Evolutionary conservation across 2,329 filamentous ascomycete species (phyloP).

Genomic region (Diaporthe capsici): DNA sequence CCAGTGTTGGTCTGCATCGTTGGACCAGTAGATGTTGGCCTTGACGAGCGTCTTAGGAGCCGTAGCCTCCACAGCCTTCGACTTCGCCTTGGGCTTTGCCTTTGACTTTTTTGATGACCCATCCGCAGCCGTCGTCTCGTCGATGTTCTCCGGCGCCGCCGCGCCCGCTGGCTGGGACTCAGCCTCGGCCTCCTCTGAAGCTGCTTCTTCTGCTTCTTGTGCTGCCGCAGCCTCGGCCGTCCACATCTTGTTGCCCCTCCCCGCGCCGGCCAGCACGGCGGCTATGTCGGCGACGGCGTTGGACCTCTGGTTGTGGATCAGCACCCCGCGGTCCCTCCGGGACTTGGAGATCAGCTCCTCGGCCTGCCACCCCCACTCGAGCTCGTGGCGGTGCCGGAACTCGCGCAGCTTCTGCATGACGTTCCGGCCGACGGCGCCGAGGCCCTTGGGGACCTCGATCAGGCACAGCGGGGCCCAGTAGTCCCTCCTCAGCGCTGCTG

Average conservation of each 20-base stretch:
- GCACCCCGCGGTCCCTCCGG: conserved; percentile 62
- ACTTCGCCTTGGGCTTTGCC: neutral
- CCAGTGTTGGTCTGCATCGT: conserved; percentile 62
- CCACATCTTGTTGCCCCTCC: conserved; percentile 65
- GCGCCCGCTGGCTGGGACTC: conserved; percentile 10
- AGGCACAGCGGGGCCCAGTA: conserved; percentile 74
- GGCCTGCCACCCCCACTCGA: conserved; percentile 66
- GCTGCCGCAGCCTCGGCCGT: conserved; percentile 19
- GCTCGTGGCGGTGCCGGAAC: conserved; percentile 73
- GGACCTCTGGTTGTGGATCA: conserved; percentile 71
- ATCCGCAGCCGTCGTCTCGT: conserved; percentile 38
- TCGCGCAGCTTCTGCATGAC: conserved; percentile 76
- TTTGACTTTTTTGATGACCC: neutral
- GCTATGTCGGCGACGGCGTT: conserved; percentile 76
- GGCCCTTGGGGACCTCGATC: conserved; percentile 69
- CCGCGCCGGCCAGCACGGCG: conserved; percentile 66
- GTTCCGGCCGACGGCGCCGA: conserved; percentile 68
- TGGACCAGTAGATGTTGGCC: conserved; percentile 66
- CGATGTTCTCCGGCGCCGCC: conserved; percentile 12
- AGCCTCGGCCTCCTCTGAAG: conserved; percentile 41
- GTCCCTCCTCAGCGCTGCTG: conserved; percentile 75
- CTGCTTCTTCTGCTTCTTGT: conserved; percentile 16
- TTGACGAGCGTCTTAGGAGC: conserved; percentile 49
- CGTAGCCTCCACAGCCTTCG: neutral
- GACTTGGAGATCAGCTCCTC: conserved; percentile 58